phyloP scores from a whole-genome alignment of 352 stramenopile genomes.

The Heterotrichella gracilis region DNA sequence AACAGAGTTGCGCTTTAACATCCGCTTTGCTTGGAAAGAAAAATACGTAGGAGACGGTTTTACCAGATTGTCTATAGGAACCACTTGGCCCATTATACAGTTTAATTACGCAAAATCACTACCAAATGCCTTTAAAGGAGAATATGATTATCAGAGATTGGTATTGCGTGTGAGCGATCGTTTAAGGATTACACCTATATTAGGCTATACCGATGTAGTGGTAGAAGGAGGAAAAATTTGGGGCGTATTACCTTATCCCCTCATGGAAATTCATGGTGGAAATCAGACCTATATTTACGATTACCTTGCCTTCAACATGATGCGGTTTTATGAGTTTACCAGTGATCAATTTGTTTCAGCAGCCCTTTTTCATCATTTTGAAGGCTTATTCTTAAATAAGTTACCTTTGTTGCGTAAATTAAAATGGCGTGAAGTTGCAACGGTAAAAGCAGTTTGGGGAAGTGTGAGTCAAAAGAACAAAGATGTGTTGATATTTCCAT shows the following conservation, averaged over 20 bases:
- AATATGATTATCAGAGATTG: slow-evolving; percentile 3
- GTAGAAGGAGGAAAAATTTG: not conserved
- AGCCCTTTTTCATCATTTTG: not conserved
- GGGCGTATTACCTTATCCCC: not conserved
- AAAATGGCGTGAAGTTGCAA: not conserved
- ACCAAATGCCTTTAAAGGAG: not conserved
- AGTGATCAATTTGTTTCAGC: not conserved
- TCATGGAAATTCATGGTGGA: not conserved
- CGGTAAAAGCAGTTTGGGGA: not conserved
- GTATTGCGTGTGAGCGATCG: not conserved
- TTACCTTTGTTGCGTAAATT: not conserved
- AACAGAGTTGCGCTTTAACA: not conserved
- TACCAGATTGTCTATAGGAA: not conserved
- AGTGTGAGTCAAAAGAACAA: not conserved
- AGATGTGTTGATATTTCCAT: not conserved
- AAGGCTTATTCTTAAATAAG: slow-evolving; percentile 7
- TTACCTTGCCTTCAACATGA: not conserved
- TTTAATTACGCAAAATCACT: not conserved
- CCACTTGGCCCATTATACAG: not conserved
- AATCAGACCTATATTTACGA: slow-evolving; percentile 5
- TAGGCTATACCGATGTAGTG: not conserved
- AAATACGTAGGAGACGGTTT: not conserved
- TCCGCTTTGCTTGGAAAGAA: not conserved
- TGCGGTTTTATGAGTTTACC: not conserved
- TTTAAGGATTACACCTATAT: not conserved